These are phyloP conservation scores for Raffaelea albimanens DNA, from an alignment of 2,329 filamentous ascomycete species.

Conservation along the genomic window DNA sequence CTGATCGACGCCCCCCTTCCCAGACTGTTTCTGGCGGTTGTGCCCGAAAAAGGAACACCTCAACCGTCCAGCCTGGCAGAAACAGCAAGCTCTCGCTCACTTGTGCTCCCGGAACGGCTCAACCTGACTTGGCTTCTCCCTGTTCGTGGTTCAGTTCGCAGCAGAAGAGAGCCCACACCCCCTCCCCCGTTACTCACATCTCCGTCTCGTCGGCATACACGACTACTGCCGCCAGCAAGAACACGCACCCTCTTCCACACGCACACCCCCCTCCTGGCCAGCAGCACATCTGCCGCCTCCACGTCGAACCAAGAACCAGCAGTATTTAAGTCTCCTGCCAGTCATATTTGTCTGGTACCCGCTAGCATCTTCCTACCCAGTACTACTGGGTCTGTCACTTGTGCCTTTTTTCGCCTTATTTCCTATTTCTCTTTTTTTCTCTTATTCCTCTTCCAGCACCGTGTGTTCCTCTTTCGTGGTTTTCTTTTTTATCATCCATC, in stretches of 20 bases:
- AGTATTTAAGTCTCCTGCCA: background rate
- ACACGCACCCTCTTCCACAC: background rate
- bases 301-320: constrained; percentile 2
- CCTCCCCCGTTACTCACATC: background rate
- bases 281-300: constrained; percentile 4
- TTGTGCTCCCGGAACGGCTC: no score
- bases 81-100: no score
- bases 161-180: background rate
- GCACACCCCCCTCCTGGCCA: background rate
- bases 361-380: background rate
- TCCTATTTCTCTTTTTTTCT: background rate
- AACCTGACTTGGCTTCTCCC: no score
- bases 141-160: no score
- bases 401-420: background rate
- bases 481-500: background rate
- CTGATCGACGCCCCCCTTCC: background rate
- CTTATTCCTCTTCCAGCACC: background rate
- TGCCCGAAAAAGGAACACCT: background rate
- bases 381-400: background rate
- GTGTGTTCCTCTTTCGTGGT: background rate
- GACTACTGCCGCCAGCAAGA: background rate
- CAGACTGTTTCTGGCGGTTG: background rate
- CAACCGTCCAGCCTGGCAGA: background rate
- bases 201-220: background rate
- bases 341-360: constrained; percentile 1